Evolutionary conservation across 305 asterid genomes (phyloP).

Genomic region (Plantago lanceolata): DNA sequence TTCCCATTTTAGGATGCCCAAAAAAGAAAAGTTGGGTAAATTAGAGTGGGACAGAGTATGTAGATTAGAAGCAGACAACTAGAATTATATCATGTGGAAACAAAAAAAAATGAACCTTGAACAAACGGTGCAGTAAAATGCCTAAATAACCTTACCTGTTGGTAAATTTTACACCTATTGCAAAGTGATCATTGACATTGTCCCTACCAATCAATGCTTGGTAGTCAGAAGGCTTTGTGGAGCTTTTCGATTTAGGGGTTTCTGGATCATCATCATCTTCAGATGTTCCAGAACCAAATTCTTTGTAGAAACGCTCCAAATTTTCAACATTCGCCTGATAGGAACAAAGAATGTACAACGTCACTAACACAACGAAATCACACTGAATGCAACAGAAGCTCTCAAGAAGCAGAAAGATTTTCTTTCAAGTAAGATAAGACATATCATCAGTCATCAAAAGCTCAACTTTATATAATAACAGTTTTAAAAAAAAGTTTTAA

Average conservation of each 20-base stretch:
- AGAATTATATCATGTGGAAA: too few species aligned
- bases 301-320: constrained; percentile 64
- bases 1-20: too few species aligned
- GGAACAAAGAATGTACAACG: constrained; percentile 15
- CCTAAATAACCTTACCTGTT: constrained; percentile 45
- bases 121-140: constrained; percentile 18
- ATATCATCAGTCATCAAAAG: constrained; percentile 19
- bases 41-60: too few species aligned
- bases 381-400: constrained; percentile 7
- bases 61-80: too few species aligned
- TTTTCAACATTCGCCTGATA: constrained; percentile 59
- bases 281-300: constrained; percentile 62
- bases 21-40: too few species aligned
- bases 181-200: constrained; percentile 79
- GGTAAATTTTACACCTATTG: constrained; percentile 76
- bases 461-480: neutral
- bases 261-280: constrained; percentile 50
- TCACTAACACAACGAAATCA: constrained; percentile 2
- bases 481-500: too few species aligned
- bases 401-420: constrained; percentile 11
- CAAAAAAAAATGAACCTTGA: constrained; percentile 16
- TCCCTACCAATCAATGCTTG: constrained; percentile 69
- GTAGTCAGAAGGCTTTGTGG: constrained; percentile 68
- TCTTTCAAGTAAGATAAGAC: neutral
- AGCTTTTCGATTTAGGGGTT: constrained; percentile 41